Evolutionary conservation across 2,329 filamentous ascomycete genomes (phyloP).

Genomic region (Neophaeococcomyces aloes): DNA sequence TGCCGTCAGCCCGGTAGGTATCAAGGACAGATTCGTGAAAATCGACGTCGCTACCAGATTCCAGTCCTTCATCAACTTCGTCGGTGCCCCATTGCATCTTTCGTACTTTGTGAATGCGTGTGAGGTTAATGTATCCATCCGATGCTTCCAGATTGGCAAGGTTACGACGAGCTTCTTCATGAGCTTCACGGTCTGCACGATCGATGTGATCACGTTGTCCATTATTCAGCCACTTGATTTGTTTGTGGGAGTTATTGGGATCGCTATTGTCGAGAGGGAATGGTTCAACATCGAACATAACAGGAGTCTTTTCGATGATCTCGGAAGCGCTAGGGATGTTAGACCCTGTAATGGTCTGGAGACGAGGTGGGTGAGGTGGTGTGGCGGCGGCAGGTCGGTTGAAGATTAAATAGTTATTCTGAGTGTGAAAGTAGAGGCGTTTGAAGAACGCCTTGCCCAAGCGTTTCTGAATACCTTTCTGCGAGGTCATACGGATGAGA

Average conservation of each 20-base stretch:
- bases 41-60: constrained; percentile 45
- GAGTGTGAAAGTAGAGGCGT: constrained; percentile 53
- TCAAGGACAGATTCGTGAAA: constrained; percentile 42
- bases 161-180: constrained; percentile 48
- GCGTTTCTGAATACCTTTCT: constrained; percentile 48
- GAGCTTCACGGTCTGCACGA: constrained; percentile 48
- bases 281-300: constrained; percentile 52
- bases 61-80: constrained; percentile 43
- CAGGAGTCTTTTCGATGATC: constrained; percentile 47
- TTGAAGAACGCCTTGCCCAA: constrained; percentile 55
- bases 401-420: constrained; percentile 55
- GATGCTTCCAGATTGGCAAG: constrained; percentile 47
- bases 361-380: constrained; percentile 49
- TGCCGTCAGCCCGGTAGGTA: constrained; percentile 42
- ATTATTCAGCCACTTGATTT: constrained; percentile 47
- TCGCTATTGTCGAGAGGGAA: constrained; percentile 28
- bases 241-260: constrained; percentile 37
- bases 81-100: constrained; percentile 42
- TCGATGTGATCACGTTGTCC: constrained; percentile 38
- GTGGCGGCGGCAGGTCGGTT: constrained; percentile 49
- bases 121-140: constrained; percentile 56
- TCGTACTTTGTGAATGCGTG: constrained; percentile 48
- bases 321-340: constrained; percentile 45
- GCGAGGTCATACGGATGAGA: constrained; percentile 53
- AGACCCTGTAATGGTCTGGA: constrained; percentile 34